Percentiles rank a stretch among this genome's conserved stretches.
These are phyloP conservation scores for Pyropia haitanensis DNA, from an alignment of 23 red algal genomes.

Conservation along the genomic window DNA sequence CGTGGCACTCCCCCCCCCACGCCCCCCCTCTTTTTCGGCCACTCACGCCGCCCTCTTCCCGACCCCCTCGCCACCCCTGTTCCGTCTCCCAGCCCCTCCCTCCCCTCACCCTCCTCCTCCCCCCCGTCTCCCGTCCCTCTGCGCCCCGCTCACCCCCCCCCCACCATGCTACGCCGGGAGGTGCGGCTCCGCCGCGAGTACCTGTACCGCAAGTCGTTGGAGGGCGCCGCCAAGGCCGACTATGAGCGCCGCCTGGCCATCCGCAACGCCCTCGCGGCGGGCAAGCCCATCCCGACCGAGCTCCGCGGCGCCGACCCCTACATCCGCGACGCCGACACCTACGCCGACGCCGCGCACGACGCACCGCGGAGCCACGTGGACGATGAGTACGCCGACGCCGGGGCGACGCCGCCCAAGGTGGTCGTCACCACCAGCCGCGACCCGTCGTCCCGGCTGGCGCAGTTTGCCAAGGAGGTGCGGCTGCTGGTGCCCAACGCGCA, in stretches of 20 bases:
- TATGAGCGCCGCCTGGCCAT: conserved; percentile 41
- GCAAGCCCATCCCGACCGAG: conserved; percentile 59
- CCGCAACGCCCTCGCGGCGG: conserved; percentile 30
- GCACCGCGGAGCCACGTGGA: conserved; percentile 54
- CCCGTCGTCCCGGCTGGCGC: conserved; percentile 62
- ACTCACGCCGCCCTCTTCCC: too few species aligned
- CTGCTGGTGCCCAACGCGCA: conserved; percentile 74
- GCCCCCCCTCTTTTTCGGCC: too few species aligned
- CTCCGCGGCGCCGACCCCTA: conserved; percentile 22
- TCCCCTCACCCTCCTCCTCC: too few species aligned
- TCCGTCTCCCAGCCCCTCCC: too few species aligned
- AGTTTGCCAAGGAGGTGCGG: conserved; percentile 97
- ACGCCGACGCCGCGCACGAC: conserved; percentile 50
- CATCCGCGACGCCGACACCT: conserved; percentile 16
- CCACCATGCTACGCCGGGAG: conserved; percentile 62
- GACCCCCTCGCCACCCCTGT: too few species aligned
- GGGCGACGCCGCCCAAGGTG: conserved; percentile 34
- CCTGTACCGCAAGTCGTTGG: conserved; percentile 92
- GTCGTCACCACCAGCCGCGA: conserved; percentile 91
- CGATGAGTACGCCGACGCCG: conserved; percentile 90
- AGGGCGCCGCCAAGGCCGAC: conserved; percentile 34
- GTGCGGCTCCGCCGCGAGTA: conserved; percentile 85
- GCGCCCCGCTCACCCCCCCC: too few species aligned
- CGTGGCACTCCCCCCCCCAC: too few species aligned
- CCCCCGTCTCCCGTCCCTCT: too few species aligned